phyloP scores from a whole-genome alignment of 306 rosid genomes.

The Malus asiatica region DNA sequence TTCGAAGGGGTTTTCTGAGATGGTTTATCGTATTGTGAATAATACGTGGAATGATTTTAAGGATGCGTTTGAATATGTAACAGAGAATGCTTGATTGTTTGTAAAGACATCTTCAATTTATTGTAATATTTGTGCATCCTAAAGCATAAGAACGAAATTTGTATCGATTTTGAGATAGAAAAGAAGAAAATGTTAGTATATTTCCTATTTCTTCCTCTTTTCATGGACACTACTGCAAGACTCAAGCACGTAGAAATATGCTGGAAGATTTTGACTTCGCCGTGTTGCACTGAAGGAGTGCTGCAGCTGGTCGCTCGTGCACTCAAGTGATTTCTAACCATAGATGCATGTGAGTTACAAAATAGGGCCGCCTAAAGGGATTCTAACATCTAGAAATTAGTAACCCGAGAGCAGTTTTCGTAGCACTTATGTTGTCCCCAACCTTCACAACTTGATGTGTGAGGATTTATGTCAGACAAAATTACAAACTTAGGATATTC shows the following conservation, averaged over 20 bases:
- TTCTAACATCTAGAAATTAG: too few relatives aligned
- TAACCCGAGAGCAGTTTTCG: too few relatives aligned
- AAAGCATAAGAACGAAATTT: not conserved
- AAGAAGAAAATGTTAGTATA: too few relatives aligned
- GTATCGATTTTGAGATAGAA: not conserved
- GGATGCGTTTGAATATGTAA: conserved; percentile 45
- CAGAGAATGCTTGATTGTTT: conserved; percentile 24
- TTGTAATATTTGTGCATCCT: not conserved
- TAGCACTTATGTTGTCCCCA: too few relatives aligned
- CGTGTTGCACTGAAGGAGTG: not conserved
- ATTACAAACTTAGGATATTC: too few relatives aligned
- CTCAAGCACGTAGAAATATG: not conserved
- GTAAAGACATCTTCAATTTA: not conserved
- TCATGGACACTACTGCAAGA: not conserved
- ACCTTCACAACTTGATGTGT: too few relatives aligned
- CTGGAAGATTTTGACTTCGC: not conserved
- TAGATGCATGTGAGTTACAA: not conserved
- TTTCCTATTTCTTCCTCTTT: not conserved
- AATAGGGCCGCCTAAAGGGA: too few relatives aligned
- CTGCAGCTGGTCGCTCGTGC: not conserved
- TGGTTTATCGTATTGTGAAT: conserved; percentile 23
- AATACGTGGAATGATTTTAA: conserved; percentile 38
- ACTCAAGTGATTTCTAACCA: not conserved
- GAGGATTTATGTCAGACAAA: too few relatives aligned
- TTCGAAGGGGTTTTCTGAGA: conserved; percentile 18